These are phyloP conservation scores for Tolypocladium capitatum DNA, from an alignment of 2,329 filamentous ascomycete genomes.

Conservation along the genomic window DNA sequence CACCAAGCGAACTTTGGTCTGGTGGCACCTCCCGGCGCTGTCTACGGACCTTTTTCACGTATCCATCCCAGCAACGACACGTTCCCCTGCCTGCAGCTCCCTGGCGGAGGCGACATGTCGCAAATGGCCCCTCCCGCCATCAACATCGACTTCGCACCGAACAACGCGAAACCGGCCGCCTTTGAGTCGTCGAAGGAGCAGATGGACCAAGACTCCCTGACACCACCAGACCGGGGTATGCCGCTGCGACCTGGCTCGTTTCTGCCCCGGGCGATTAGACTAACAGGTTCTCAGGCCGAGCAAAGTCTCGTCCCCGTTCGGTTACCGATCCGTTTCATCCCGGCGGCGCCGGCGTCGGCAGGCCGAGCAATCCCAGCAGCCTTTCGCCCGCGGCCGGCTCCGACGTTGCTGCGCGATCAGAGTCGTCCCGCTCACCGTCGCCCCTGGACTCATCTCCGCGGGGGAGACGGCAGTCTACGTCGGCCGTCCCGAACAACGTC, in stretches of 20 bases:
- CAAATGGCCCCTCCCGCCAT: constrained; percentile 89
- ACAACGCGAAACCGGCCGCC: constrained; percentile 32
- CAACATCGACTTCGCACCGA: constrained; percentile 83
- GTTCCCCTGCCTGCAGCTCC: constrained; percentile 37
- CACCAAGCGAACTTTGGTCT: constrained; percentile 33
- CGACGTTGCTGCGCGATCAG: constrained; percentile 29
- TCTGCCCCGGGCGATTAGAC: background rate
- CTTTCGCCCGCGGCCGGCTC: constrained; percentile 38
- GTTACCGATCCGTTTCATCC: constrained; percentile 48
- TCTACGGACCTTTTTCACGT: constrained; percentile 25
- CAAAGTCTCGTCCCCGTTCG: constrained; percentile 36
- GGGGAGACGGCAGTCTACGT: constrained; percentile 46
- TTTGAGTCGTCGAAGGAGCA: constrained; percentile 43
- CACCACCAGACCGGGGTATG: constrained; percentile 61
- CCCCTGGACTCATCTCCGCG: constrained; percentile 35
- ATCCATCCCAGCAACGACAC: constrained; percentile 29
- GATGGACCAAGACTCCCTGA: constrained; percentile 67
- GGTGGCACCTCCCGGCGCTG: constrained; percentile 25
- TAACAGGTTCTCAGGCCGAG: constrained; percentile 25
- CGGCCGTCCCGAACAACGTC: constrained; percentile 46
- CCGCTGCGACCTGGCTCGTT: constrained; percentile 1
- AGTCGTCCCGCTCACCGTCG: constrained; percentile 43
- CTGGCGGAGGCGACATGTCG: constrained; percentile 45
- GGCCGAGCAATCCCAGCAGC: constrained; percentile 25
- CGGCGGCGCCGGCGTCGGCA: constrained; percentile 25